phyloP scores from a whole-genome alignment of 371 early-diverging fungal species.

The Mucor sp. region DNA sequence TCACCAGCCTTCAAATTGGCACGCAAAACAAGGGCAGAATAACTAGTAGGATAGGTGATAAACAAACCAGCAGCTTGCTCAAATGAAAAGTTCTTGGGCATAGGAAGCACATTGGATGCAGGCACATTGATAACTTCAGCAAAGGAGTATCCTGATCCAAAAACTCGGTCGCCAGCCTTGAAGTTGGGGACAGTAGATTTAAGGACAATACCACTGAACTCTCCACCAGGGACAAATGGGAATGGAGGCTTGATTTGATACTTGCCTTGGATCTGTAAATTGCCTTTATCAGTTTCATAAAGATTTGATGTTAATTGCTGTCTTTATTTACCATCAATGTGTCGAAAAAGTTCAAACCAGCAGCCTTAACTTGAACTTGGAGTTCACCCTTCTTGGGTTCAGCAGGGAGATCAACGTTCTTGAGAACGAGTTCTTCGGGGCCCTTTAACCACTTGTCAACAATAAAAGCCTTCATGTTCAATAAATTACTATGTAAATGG shows the following conservation, averaged over 20 bases:
- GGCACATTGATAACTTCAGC: conserved; percentile 68
- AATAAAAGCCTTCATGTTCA: conserved; percentile 72
- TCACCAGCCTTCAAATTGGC: conserved; percentile 68
- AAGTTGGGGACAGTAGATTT: conserved; percentile 51
- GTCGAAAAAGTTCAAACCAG: conserved; percentile 85
- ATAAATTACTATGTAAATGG: neutral
- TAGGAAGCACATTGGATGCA: conserved; percentile 53
- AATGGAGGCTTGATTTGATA: conserved; percentile 83
- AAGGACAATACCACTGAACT: conserved; percentile 52
- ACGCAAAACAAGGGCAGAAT: conserved; percentile 74
- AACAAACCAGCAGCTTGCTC: conserved; percentile 82
- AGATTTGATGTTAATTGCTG: neutral
- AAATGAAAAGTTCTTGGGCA: conserved; percentile 70
- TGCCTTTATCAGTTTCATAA: neutral
- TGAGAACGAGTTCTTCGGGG: conserved; percentile 70
- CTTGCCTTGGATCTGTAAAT: conserved; percentile 71
- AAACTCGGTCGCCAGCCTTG: conserved; percentile 78
- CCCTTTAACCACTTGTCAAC: conserved; percentile 73
- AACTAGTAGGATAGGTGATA: conserved; percentile 84
- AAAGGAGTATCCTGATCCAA: conserved; percentile 72
- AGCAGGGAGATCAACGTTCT: conserved; percentile 57
- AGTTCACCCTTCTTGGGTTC: conserved; percentile 62
- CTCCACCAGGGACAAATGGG: conserved; percentile 85
- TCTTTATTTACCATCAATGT: conserved; percentile 65
- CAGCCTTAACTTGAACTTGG: conserved; percentile 73